Evolutionary conservation across 2,329 filamentous ascomycete species (phyloP), one percentile per base, ranked within the genome.

Genomic region (Fusarium tuaranense): DNA sequence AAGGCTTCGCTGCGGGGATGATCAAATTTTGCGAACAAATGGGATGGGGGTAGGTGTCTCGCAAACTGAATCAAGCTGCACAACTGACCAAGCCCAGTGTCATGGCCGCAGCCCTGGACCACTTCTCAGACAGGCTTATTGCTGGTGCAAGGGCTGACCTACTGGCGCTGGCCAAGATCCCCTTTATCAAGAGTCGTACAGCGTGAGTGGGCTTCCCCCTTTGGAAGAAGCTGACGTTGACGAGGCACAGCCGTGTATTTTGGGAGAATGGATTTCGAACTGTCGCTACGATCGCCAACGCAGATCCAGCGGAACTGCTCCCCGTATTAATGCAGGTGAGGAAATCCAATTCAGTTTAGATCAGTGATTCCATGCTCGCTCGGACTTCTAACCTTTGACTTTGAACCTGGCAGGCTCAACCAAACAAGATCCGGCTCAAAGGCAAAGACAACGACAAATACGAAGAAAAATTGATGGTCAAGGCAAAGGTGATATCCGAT

Each of bases 21-120:
- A 90, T 95, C 69, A 94, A 93, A 74, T 95, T 95, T 78, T 95
- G 93, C 78, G 88, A 94, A 74, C 88, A 90, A 20, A 94, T 95
- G 93, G 90, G 88, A 3, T 95, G 93, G 92, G 89, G 89, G 87
- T 89, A 78, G 76, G 85, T 82, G 8, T 12, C 53, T 30, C 14
- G 27, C 20, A 25, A 34, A 53, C 25, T 16, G 7, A 25, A 46
- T n/a, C 16, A 53, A 32, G 48, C 55, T 25, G 14, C 48, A 44
- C n/a, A 32, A 25, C 72, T 79, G 63, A 81, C 57, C 12, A 39
- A 34, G 10, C 74, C 51, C 64, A 92, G 91, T 1, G 90, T 93
- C 76, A 89, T 95, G 80, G 90, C 91, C 8, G 92, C 91, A 6
- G 91, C 92, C 8, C 85, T 95, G 36, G 92, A 95, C 74, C 93